phyloP scores from a whole-genome alignment of 139 green algal species.

The Parachlorella kessleri region DNA sequence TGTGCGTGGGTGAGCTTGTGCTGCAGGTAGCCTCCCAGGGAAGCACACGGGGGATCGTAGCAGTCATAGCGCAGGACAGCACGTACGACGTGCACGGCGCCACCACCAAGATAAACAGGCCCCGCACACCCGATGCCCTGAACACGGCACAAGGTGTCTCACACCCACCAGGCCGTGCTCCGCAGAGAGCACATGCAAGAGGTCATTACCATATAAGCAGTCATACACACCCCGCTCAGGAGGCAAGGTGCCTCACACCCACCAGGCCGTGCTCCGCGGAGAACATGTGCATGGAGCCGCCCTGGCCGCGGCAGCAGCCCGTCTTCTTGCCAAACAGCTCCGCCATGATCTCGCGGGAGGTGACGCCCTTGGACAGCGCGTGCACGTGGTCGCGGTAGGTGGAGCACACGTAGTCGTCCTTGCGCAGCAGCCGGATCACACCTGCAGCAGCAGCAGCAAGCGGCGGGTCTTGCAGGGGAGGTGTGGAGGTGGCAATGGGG shows the following conservation, averaged over 20 bases:
- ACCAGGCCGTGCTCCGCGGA: constrained; percentile 82
- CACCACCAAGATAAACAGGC: too few relatives aligned
- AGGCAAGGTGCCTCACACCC: too few relatives aligned
- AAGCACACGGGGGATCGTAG: too few relatives aligned
- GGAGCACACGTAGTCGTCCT: constrained; percentile 92
- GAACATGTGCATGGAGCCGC: constrained; percentile 99
- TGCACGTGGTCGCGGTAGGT: constrained; percentile 99
- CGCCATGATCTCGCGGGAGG: constrained; percentile 89
- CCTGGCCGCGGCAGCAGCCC: constrained; percentile 92
- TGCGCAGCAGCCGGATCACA: constrained; percentile 65
- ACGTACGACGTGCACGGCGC: too few relatives aligned
- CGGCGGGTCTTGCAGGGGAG: background rate
- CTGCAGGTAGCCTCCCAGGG: too few relatives aligned
- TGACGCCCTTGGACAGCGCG: constrained; percentile 91
- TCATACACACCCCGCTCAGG: too few relatives aligned
- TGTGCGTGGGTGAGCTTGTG: too few relatives aligned
- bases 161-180: constrained; percentile 77
- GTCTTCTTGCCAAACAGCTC: constrained; percentile 99
- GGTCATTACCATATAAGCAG: too few relatives aligned
- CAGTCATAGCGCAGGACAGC: too few relatives aligned
- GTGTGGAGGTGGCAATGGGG: background rate
- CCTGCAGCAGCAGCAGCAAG: constrained; percentile 13
- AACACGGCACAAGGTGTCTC: too few relatives aligned
- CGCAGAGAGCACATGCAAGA: constrained; percentile 97
- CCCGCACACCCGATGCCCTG: too few relatives aligned